These are phyloP conservation scores for Parietaria judaica DNA, from an alignment of 306 rosid genomes.

Conservation along the genomic window DNA sequence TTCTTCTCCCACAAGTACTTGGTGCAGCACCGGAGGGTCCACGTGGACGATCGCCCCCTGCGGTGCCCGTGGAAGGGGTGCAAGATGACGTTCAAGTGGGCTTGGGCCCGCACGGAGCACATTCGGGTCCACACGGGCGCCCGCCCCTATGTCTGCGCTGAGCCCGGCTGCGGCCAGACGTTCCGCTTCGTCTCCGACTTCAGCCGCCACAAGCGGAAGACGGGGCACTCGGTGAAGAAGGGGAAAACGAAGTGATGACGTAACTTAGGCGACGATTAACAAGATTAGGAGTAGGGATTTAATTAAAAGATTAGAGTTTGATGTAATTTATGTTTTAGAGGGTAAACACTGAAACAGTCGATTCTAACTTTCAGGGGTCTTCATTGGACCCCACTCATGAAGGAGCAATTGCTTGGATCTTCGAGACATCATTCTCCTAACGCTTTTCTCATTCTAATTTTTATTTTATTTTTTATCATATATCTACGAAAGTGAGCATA, in stretches of 20 bases:
- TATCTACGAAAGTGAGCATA: not conserved
- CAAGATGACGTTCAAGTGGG: slow-evolving; percentile 99
- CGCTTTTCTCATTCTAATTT: slow-evolving; percentile 27
- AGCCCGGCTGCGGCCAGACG: slow-evolving; percentile 86
- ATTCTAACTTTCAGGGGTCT: slow-evolving; percentile 52
- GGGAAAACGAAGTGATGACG: slow-evolving; percentile 24
- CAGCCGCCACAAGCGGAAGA: slow-evolving; percentile 98
- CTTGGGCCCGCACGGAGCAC: slow-evolving; percentile 99
- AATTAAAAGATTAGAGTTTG: slow-evolving; percentile 38
- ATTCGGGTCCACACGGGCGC: slow-evolving; percentile 95
- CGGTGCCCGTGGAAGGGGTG: slow-evolving; percentile 99
- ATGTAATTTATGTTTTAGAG: slow-evolving; percentile 57
- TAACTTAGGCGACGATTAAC: slow-evolving; percentile 44
- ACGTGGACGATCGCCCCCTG: slow-evolving; percentile 87
- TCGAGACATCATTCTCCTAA: slow-evolving; percentile 28
- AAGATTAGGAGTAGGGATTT: slow-evolving; percentile 46
- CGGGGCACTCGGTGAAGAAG: slow-evolving; percentile 81
- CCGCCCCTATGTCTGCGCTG: slow-evolving; percentile 83
- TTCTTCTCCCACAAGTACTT: slow-evolving; percentile 97
- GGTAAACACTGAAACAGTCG: slow-evolving; percentile 33
- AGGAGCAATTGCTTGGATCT: slow-evolving; percentile 67
- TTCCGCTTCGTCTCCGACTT: slow-evolving; percentile 96
- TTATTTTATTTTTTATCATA: slow-evolving; percentile 7
- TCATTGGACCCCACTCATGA: slow-evolving; percentile 50
- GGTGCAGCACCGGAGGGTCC: slow-evolving; percentile 96